phyloP scores from a whole-genome alignment of 2,329 filamentous ascomycete species.

The Paracoccidioides lutzii region DNA sequence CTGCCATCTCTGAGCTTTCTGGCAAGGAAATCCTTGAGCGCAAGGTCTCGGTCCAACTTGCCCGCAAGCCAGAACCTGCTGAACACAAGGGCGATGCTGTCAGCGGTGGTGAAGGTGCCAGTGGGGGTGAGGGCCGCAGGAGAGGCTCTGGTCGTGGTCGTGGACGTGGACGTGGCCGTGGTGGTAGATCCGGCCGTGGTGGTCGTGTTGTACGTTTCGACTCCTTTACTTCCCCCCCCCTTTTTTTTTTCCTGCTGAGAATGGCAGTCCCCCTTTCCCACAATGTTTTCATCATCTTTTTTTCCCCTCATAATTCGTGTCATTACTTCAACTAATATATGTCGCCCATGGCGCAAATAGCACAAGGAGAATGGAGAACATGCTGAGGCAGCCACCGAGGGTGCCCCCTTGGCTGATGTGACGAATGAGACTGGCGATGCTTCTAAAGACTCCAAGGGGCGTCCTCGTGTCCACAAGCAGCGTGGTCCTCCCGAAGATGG shows the following conservation, averaged over 20 bases:
- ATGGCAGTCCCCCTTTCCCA: no score
- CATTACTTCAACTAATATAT: conserved; percentile 4
- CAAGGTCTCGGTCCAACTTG: conserved; percentile 97
- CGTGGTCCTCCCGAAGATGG: conserved; percentile 95
- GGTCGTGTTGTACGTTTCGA: conserved; percentile 48
- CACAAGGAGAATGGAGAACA: conserved; percentile 16
- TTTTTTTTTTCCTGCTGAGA: not conserved
- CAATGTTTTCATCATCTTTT: no score
- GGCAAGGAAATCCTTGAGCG: conserved; percentile 96
- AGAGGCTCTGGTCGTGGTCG: conserved; percentile 46
- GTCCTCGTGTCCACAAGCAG: conserved; percentile 54
- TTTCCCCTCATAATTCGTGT: no score
- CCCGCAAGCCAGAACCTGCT: conserved; percentile 85
- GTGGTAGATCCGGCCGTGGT: conserved; percentile 53
- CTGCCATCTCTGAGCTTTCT: conserved; percentile 88
- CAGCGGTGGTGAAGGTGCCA: conserved; percentile 60
- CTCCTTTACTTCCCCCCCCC: not conserved
- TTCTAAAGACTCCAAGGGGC: conserved; percentile 25
- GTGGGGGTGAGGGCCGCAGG: conserved; percentile 51
- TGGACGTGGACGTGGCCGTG: conserved; percentile 47
- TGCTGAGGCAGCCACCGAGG: conserved; percentile 39
- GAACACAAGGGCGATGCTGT: conserved; percentile 60
- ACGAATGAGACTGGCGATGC: conserved; percentile 32
- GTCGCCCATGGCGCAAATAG: not conserved
- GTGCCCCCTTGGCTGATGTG: conserved; percentile 48